Base-by-base conservation (phyloP, 192 early-diverging fungal genomes). In the Entomortierella beljakovae region DNA sequence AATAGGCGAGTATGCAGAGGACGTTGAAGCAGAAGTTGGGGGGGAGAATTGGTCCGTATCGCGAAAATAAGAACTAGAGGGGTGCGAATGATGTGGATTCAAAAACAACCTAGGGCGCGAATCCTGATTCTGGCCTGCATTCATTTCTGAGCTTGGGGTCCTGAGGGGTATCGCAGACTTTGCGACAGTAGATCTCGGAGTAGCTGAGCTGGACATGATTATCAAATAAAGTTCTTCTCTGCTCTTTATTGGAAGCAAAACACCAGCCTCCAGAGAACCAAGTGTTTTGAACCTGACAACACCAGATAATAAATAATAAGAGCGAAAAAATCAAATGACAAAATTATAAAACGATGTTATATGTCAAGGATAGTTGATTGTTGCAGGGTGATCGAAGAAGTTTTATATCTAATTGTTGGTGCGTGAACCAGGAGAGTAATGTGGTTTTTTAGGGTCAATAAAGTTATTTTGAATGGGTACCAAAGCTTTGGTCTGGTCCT, bases 361-460 rank as follows among this genome's bases (percentile, higher is more conserved):
- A n/a, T n/a, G n/a, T n/a, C n/a, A n/a, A n/a, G n/a, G n/a, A n/a
- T n/a, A n/a, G n/a, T n/a, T n/a, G n/a, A n/a, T n/a, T n/a, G n/a
- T n/a, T n/a, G n/a, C n/a, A n/a, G n/a, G n/a, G n/a, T n/a, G n/a
- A n/a, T n/a, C n/a, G n/a, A n/a, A n/a, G n/a, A n/a, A n/a, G n/a
- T n/a, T n/a, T n/a, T n/a, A n/a, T n/a, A n/a, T n/a, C n/a, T n/a
- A n/a, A n/a, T n/a, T n/a, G n/a, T n/a, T n/a, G n/a, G 18, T 43
- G 35, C 2, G 18, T 2, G 13, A 13, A 46, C 38, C 7, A 51
- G 18, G 18, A 51, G 61, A 33, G 13, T 2, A 51, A 63, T 63
- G 61, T 63, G 61, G 61, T 63, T 63, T 63, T 63, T 51, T 63
- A 26, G 15, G 32, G 29, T 31, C 35, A 6, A n/a, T 29, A 53